Base-by-base conservation (phyloP, 192 early-diverging fungal genomes). In the Spinellus fusiger region DNA sequence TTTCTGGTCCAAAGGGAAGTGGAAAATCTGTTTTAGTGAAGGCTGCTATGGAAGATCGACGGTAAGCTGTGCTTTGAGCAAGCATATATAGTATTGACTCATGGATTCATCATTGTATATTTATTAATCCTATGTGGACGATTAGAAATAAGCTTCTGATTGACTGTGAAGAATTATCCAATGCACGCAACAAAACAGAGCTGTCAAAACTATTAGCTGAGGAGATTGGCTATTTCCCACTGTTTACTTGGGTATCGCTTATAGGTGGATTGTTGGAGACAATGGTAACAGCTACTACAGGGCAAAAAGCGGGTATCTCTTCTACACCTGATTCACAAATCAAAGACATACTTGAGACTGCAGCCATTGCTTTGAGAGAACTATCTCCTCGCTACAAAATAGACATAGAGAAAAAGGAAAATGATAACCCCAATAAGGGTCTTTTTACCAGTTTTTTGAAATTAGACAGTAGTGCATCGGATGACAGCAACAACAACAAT, bases 141-240 rank as follows among this genome's bases (percentile, higher is more conserved):
- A 23, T 29, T 52, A 79, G 73, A 26, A 77, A 80, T 77, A 89
- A 90, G 61, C 50, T 98, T 5, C 67, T 85, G 16, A 90, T 98
- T 51, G 77, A 92, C 47, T 89, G 89, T 54, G 84, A 91, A 56
- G 84, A 86, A 28, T 73, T 98, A 50, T 85, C 83, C 0, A 84
- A 83, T 54, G 79, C 88, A 32, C 80, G 83, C 33, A 86, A 80
- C 57, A 86, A 89, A 48, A 75, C 87, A 47, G 84, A 91, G 46
- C 65, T 94, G 70, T 79, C 95, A 54, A 80, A 82, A 18, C 69
- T 69, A 10, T 71, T 98, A 61, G 92, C 94, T 0, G 77, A 78
- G 26, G 92, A 97, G 75, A 80, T 97, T 18, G 90, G 91, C 5
- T 96, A 92, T 77, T 90, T 92, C 70, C 96, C 96, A 4, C 74